Evolutionary conservation across 164 flowering plant genomes (phyloP), one percentile per base, ranked within the genome.

Genomic region (Vitis labrusca): DNA sequence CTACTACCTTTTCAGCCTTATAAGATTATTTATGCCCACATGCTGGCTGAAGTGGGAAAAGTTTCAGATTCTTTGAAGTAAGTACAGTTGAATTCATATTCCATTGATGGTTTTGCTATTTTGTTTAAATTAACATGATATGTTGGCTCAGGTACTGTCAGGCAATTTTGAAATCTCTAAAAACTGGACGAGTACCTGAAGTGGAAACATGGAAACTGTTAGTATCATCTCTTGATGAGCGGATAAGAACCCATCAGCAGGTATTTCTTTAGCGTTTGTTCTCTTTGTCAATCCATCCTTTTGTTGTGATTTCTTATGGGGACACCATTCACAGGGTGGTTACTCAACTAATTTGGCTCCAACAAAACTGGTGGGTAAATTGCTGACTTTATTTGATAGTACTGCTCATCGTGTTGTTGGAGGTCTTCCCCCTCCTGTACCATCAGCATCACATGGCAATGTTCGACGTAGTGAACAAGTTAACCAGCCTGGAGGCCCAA

Each of bases 31-130:
- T 90, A 90, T 74, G 92, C 94, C n/a, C 77, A 80, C 77, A 90
- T 90, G 94, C 80, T 90, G 67, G 89, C 89, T 60, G 94, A 90
- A 84, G 89, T 88, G 47, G 94, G 94, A 32, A 86, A 82, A 72
- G 52, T 90, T 62, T 82, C 92, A 16, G 92, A 88, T 71, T 84
- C 94, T 17, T 66, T 81, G 75, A 90, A 84, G 94, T 88, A 81
- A 72, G 83, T 68, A 44, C 19, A 15, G 16, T 66, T 23, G 8
- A 10, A 50, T 66, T 55, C 29, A 19, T 51, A 30, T 8, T 30
- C n/a, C 61, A 12, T 10, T 30, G 14, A 37, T 55, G 57, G 53
- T 59, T 65, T n/a, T n/a, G 61, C 59, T 1, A 53, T 10, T 57
- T 53, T 50, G 9, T 23, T 55, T 60, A 57, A 29, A 57, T 63